These are phyloP conservation scores for Pleurotus eryngii DNA, from an alignment of 768 basidiomycete species.

Conservation along the genomic window DNA sequence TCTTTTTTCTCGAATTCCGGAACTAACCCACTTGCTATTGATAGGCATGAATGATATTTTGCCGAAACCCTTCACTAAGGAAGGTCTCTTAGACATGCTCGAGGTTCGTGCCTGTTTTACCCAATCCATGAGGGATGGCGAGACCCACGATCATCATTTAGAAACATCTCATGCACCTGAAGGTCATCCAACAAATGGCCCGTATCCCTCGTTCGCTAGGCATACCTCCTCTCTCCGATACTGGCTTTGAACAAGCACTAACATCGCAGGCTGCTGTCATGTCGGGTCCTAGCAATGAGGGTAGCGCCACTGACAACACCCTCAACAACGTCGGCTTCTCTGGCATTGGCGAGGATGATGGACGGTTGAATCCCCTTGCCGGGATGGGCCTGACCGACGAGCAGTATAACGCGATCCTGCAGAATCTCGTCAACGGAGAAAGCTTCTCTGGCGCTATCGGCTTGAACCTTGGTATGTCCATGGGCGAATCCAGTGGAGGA, in stretches of 20 bases:
- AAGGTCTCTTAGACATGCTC: constrained; percentile 86
- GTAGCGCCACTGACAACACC: constrained; percentile 9
- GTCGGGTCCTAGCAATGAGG: constrained; percentile 10
- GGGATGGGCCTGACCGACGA: constrained; percentile 88
- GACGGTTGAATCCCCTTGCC: constrained; percentile 76
- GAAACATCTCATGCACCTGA: constrained; percentile 88
- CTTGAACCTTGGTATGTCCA: constrained; percentile 17
- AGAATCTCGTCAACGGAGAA: constrained; percentile 68
- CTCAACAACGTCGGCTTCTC: constrained; percentile 15
- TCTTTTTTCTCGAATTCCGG: neutral
- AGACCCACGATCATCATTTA: constrained; percentile 18
- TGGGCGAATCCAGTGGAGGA: constrained; percentile 9
- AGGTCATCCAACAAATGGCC: constrained; percentile 78
- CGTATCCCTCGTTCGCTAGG: constrained; percentile 63
- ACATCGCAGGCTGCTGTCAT: constrained; percentile 32
- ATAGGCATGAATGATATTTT: constrained; percentile 94
- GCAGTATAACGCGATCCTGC: constrained; percentile 78
- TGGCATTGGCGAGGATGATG: constrained; percentile 39
- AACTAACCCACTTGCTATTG: neutral
- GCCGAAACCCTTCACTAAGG: constrained; percentile 96
- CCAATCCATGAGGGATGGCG: no score
- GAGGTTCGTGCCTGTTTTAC: constrained; percentile 50
- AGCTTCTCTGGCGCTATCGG: constrained; percentile 30
- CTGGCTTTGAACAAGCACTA: constrained; percentile 52
- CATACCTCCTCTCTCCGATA: constrained; percentile 58